phyloP scores from a whole-genome alignment of 805 yeast genomes.

The Starmerella floris region DNA sequence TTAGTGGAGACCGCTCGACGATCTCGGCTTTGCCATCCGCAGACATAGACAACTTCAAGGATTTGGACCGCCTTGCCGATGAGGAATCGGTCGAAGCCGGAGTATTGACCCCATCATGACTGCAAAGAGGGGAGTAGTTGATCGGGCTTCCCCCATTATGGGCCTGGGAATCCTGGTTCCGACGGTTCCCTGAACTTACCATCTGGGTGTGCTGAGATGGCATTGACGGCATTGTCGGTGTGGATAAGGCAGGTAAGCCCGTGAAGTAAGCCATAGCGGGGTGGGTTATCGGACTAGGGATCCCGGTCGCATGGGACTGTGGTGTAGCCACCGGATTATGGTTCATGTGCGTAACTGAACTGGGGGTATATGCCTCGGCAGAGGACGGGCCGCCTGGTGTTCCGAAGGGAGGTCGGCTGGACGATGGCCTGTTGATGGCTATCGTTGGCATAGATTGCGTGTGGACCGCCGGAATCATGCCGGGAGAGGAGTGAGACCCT shows the following conservation, averaged over 20 bases:
- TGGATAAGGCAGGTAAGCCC: not conserved
- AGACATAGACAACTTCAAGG: slow-evolving; percentile 27
- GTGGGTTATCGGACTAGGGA: not conserved
- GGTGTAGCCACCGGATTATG: not conserved
- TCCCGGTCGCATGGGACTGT: not conserved
- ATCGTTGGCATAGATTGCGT: not conserved
- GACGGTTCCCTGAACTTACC: not conserved
- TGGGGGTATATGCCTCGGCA: not conserved
- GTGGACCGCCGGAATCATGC: not conserved
- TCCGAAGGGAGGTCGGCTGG: not conserved
- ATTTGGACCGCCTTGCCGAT: slow-evolving; percentile 17
- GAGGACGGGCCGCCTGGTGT: not conserved
- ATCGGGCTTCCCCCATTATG: no score
- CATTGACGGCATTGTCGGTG: not conserved
- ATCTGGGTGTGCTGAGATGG: not conserved
- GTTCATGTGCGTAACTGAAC: not conserved
- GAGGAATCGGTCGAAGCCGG: not conserved
- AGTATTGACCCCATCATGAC: not conserved
- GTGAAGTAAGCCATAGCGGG: not conserved
- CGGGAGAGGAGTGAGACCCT: not conserved
- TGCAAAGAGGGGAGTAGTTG: not conserved
- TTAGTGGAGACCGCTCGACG: slow-evolving; percentile 23
- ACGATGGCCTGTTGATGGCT: not conserved
- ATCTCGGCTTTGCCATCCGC: slow-evolving; percentile 32
- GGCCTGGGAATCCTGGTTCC: not conserved